phyloP scores from a whole-genome alignment of 768 basidiomycete species.

The Tylopilus sp. region DNA sequence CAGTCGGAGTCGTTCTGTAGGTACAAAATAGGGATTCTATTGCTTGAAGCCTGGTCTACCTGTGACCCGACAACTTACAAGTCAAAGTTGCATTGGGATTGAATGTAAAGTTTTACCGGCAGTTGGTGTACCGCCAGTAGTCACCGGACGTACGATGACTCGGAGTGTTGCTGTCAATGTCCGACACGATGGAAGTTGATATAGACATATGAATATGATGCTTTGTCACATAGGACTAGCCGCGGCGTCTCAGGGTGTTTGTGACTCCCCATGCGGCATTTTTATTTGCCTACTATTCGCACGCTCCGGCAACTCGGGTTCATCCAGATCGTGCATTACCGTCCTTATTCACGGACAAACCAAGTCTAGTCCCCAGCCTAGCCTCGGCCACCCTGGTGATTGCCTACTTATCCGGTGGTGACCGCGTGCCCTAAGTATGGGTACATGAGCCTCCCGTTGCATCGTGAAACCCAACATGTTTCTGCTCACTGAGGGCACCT shows the following conservation, averaged over 20 bases:
- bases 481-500: slow-evolving; percentile 3
- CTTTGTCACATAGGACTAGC: too few relatives aligned
- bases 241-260: neutral
- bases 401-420: neutral
- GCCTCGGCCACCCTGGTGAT: neutral
- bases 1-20: too few relatives aligned
- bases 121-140: too few relatives aligned
- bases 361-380: neutral
- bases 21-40: too few relatives aligned
- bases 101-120: too few relatives aligned
- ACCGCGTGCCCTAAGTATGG: neutral
- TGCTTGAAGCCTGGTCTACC: too few relatives aligned
- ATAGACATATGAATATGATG: too few relatives aligned
- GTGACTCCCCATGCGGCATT: neutral
- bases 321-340: neutral
- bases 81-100: too few relatives aligned
- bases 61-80: too few relatives aligned
- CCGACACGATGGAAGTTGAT: neutral
- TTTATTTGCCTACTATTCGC: neutral
- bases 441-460: neutral
- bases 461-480: neutral
- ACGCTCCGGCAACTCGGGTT: slow-evolving; percentile 1
- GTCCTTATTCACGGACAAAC: neutral
- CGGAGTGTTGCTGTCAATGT: neutral
- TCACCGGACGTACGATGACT: neutral